A percentile compares a stretch with the other conserved stretches of the same genome.
These are phyloP conservation scores for Gliomastix tumulicola DNA, from an alignment of 2,329 filamentous ascomycete genomes.

Conservation along the genomic window DNA sequence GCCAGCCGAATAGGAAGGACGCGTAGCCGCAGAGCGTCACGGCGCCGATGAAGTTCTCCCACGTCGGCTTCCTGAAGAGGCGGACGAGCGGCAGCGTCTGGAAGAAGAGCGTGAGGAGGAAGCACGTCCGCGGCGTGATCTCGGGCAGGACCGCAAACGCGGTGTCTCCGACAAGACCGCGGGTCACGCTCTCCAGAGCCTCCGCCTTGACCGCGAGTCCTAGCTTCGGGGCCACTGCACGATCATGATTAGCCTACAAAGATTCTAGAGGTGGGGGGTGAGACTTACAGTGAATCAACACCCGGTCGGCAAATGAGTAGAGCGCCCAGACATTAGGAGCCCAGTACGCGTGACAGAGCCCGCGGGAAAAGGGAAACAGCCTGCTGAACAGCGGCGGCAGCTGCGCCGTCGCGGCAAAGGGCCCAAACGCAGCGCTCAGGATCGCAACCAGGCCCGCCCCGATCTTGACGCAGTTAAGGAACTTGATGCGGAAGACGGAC, in stretches of 20 bases:
- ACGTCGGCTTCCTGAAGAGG: slow-evolving; percentile 72
- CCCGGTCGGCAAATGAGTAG: slow-evolving; percentile 84
- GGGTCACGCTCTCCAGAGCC: slow-evolving; percentile 81
- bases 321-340: slow-evolving; percentile 95
- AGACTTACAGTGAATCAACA: slow-evolving; percentile 71
- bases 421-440: slow-evolving; percentile 78
- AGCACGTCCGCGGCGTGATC: slow-evolving; percentile 73
- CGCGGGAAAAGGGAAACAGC: slow-evolving; percentile 89
- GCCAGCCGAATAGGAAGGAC: slow-evolving; percentile 96
- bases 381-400: slow-evolving; percentile 76
- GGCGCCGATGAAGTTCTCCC: slow-evolving; percentile 84
- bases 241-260: neutral
- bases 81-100: slow-evolving; percentile 75
- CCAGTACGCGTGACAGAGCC: slow-evolving; percentile 97
- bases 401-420: slow-evolving; percentile 76
- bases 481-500: slow-evolving; percentile 68
- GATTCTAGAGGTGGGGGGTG: neutral
- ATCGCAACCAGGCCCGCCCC: slow-evolving; percentile 64
- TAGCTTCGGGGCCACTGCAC: slow-evolving; percentile 69
- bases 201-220: slow-evolving; percentile 65
- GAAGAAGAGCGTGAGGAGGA: slow-evolving; percentile 74
- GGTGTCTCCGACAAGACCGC: slow-evolving; percentile 88
- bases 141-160: slow-evolving; percentile 90
- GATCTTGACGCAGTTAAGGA: slow-evolving; percentile 78
- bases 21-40: slow-evolving; percentile 92